Evolutionary conservation across 169 alveolate species (phyloP).

Genomic region (Theileria luwenshuni): DNA sequence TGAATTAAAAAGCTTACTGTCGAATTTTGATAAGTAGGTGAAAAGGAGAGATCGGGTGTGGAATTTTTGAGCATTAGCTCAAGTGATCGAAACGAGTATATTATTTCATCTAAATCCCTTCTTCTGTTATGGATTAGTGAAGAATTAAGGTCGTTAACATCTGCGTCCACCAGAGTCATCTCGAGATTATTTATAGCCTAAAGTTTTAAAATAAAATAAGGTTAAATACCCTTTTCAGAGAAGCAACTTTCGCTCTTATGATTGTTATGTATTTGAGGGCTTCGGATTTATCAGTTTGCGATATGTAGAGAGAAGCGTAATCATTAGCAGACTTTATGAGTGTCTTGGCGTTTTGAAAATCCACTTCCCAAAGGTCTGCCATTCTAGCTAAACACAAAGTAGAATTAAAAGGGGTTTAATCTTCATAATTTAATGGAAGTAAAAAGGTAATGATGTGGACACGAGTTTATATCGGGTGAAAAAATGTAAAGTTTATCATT

Average conservation of each 20-base stretch:
- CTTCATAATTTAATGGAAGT: neutral
- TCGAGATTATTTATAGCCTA: constrained; percentile 62
- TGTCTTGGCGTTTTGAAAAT: constrained; percentile 45
- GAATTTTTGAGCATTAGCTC: constrained; percentile 25
- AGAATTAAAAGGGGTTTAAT: neutral
- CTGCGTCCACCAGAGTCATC: constrained; percentile 40
- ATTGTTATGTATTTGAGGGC: constrained; percentile 37
- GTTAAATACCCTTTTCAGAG: constrained; percentile 41
- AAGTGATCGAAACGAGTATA: constrained; percentile 27
- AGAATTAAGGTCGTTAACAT: neutral
- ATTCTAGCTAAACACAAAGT: constrained; percentile 3
- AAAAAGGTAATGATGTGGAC: too few relatives aligned
- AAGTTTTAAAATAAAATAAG: neutral
- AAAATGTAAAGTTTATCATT: too few relatives aligned
- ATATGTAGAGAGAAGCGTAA: constrained; percentile 13
- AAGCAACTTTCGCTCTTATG: constrained; percentile 55
- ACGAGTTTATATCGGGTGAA: too few relatives aligned
- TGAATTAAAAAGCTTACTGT: neutral
- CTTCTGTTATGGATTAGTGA: neutral
- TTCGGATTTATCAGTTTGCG: constrained; percentile 37
- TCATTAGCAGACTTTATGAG: constrained; percentile 31
- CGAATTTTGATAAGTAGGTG: neutral
- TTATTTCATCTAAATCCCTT: constrained; percentile 36
- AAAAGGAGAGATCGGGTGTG: neutral
- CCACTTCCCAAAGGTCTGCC: constrained; percentile 66